Base-by-base conservation (phyloP, 1,284 basidiomycete genomes). In the Hemileia vastatrix region DNA sequence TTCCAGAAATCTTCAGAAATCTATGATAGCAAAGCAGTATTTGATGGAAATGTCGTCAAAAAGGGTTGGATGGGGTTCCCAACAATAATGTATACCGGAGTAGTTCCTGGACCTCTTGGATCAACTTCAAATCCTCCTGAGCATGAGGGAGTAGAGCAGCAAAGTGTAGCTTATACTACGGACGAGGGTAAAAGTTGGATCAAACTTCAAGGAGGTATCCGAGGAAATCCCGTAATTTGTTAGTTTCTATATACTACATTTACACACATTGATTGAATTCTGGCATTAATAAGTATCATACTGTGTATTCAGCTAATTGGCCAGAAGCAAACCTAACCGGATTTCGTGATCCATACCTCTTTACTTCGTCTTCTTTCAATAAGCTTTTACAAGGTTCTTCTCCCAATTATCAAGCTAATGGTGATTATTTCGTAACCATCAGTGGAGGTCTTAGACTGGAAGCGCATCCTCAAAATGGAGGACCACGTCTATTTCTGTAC, bases 1-100 rank as follows among this genome's bases (percentile, higher is more conserved):
- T 19, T 18, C 13, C 48, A 67, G 67, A 64, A 50, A 23, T 66
- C 69, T 4, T 64, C 53, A 11, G 54, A 64, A 32, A 31, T 69
- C 24, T 71, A 71, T 62, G 70, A 71, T 40, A 71, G 69, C 36
- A 64, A 68, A 15, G 70, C 68, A 21, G 66, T 71, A 3, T 70
- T 71, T 23, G 70, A 71, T 33, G 70, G 70, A 6, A 65, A 57
- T 0, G 66, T 70, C 18, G 63, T 71, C 52, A 59, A 66, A 51
- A 48, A 61, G 5, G 70, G 70, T n/a, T 60, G 51, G 51, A 58
- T 67, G 3, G 70, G 70, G 0, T 18, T 62, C 32, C 68, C 68
- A 2, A 63, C 67, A 8, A 66, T 67, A 33, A 59, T 71, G 24
- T 71, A 71, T 59, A 70, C 70, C 19, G 65, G 65, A 5, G 64